These are phyloP conservation scores for Pseudogymnoascus sp. DNA, from an alignment of 2,329 filamentous ascomycete species.

Conservation along the genomic window DNA sequence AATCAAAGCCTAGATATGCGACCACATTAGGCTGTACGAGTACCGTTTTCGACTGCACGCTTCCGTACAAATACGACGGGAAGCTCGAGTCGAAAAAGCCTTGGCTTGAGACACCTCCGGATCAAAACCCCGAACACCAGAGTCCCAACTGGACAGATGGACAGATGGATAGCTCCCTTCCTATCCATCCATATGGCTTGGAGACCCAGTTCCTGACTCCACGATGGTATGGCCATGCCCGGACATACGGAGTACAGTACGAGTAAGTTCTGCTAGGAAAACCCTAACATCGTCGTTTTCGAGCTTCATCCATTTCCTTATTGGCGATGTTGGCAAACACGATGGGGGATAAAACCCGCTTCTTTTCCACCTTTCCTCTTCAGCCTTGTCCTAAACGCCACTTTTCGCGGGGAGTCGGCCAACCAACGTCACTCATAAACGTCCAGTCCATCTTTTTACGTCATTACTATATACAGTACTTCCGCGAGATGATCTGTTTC, in stretches of 20 bases:
- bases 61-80: not conserved
- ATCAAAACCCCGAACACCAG: not conserved
- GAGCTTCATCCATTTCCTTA: not conserved
- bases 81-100: not conserved
- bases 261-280: not conserved
- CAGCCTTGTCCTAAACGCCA: constrained; percentile 6
- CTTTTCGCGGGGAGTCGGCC: constrained; percentile 3
- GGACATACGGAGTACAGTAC: not conserved
- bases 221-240: not conserved
- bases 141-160: not conserved
- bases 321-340: not conserved
- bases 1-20: not conserved
- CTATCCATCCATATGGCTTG: not conserved
- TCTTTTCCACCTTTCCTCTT: not conserved
- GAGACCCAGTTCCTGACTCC: not conserved
- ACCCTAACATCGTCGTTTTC: not conserved
- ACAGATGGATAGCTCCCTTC: not conserved
- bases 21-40: not conserved
- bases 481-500: not conserved
- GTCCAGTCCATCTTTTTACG: constrained; percentile 5
- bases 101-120: not conserved
- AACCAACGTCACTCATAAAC: constrained; percentile 6
- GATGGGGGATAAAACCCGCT: not conserved
- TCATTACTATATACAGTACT: constrained; percentile 1
- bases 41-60: not conserved